Conservation (phyloP, 164 flowering plant species). For the Hamamelis virginiana region DNA sequence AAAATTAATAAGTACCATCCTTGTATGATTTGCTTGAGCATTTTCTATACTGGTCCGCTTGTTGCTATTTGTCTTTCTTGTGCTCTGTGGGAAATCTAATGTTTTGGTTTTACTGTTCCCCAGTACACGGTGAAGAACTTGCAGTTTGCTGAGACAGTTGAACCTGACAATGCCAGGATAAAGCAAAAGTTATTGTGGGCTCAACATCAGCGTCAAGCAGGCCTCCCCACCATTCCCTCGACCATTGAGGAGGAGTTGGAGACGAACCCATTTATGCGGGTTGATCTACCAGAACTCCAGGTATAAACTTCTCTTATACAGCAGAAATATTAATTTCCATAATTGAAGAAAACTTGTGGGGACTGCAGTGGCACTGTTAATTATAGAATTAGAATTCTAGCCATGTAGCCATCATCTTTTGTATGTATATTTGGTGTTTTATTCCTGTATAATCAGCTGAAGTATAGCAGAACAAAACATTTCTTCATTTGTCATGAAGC, state of each 20-base stretch:
- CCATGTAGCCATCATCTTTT: too few species aligned
- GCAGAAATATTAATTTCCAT: neutral
- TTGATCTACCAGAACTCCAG: conserved; percentile 78
- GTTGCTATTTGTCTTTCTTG: too few species aligned
- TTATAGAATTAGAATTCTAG: too few species aligned
- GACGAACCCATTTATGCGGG: conserved; percentile 90
- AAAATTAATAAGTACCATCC: too few species aligned
- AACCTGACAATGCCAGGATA: conserved; percentile 72
- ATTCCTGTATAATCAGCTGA: neutral
- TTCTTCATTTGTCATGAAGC: neutral
- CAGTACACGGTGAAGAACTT: conserved; percentile 97
- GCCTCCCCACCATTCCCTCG: conserved; percentile 85
- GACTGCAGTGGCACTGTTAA: too few species aligned
- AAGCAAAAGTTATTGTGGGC: conserved; percentile 79
- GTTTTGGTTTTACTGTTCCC: conserved; percentile 10
- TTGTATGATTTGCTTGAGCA: too few species aligned
- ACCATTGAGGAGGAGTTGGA: conserved; percentile 84
- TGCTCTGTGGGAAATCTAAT: neutral
- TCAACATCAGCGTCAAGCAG: conserved; percentile 55
- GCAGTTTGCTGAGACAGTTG: conserved; percentile 84
- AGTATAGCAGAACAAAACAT: neutral
- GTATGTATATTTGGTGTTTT: neutral
- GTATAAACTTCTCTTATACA: conserved; percentile 14
- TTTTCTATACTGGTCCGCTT: too few species aligned
- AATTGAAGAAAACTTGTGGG: neutral